Base-by-base conservation (phyloP, 169 alveolate genomes). In the Plasmodium sp. region DNA sequence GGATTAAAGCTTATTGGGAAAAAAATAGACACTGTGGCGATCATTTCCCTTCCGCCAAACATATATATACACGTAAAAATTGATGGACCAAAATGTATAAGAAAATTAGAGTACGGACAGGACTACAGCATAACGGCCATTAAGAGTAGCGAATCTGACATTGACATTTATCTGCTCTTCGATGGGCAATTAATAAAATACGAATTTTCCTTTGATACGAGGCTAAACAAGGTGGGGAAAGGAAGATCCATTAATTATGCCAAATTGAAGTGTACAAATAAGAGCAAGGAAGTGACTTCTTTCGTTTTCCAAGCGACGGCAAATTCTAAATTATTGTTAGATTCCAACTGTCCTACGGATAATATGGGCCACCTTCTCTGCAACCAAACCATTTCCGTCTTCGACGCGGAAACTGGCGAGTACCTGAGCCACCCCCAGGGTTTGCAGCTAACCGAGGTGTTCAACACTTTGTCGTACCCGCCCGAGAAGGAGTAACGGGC, bases 101-200 rank as follows among this genome's bases (percentile, higher is more conserved):
- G 97, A 74, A 67, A 82, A 33, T 77, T 96, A 34, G 94, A 90
- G 67, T 88, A 91, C 54, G 97, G 96, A 5, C 86, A 92, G 48
- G 97, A 96, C 72, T 96, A 77, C 39, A 75, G 51, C 71, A 54
- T 96, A 58, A 96, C 97, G 3, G 97, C 97, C 7, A 93, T 84
- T 1, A 96, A 96, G 74, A 93, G 84, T 34, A 92, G 96, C 84
- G 97, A 96, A 73, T 93, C 97, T 45, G 97, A 96, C 36, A 83
- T 96, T 27, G 97, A 93, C 27, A 83, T 96, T 36, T 95, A 88
- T 72, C 72, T 96, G 48, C 82, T 96, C 2, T 72, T 96, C 71
- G 97, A 96, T 77, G 96, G 97, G 1, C 97, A 96, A 71, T 90
- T 96, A 71, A 48, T 82, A 73, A 83, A 84, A 83, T 95, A 74